Conservation (phyloP, 2,329 filamentous ascomycete species). For the Sporothrix globosa region DNA sequence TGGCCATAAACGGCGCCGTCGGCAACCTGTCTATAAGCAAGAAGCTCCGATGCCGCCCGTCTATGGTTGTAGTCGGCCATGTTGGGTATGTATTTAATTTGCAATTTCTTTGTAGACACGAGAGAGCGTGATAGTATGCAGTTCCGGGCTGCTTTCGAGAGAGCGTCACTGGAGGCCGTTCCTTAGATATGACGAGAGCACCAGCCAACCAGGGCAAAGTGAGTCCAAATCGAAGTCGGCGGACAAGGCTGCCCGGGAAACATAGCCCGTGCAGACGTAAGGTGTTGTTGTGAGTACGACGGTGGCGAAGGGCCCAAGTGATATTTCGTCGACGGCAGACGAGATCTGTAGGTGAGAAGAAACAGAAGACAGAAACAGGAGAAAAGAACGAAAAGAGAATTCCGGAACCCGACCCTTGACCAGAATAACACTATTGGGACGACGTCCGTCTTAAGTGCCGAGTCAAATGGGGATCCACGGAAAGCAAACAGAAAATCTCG, state of each 20-base stretch:
- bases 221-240: not conserved
- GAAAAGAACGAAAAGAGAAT: slow-evolving; percentile 10
- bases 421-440: not conserved
- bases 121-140: not conserved
- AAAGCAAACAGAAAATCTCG: slow-evolving; percentile 29
- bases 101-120: not conserved
- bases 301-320: not conserved
- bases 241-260: not conserved
- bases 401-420: not conserved
- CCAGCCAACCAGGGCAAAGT: slow-evolving; percentile 8
- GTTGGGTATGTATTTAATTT: not conserved
- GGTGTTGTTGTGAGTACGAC: not conserved
- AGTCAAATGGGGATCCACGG: slow-evolving; percentile 26
- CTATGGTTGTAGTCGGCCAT: slow-evolving; percentile 30
- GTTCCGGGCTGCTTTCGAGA: not conserved
- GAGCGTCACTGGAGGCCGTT: not conserved
- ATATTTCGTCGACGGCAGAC: not conserved
- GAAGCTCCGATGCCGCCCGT: slow-evolving; percentile 30
- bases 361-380: not conserved
- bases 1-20: not conserved
- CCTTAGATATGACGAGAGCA: not conserved
- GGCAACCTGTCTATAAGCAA: not conserved
- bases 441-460: slow-evolving; percentile 28
- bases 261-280: not conserved
- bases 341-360: slow-evolving; percentile 11